Percentiles rank a stretch among this genome's conserved stretches.
Conservation (phyloP, 163 green algal genomes). For the Prototheca cutis region DNA sequence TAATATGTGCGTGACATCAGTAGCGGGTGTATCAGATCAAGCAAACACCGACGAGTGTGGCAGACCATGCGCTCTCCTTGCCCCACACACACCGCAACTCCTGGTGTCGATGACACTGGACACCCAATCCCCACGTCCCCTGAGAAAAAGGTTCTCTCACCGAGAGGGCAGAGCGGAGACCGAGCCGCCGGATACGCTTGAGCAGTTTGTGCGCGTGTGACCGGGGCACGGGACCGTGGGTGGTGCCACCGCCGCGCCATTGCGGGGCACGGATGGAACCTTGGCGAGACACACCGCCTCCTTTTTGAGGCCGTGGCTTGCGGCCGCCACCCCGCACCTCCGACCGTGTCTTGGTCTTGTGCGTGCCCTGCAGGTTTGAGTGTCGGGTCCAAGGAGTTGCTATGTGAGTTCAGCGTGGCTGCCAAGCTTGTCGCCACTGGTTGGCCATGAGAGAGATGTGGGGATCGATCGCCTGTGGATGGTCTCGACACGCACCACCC, state of each 20-base stretch:
- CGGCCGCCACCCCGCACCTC: constrained; percentile 70
- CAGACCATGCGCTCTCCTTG: too few species aligned
- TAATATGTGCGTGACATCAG: too few species aligned
- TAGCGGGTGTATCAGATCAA: too few species aligned
- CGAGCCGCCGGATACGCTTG: constrained; percentile 68
- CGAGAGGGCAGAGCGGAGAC: constrained; percentile 70
- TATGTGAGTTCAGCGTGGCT: too few species aligned
- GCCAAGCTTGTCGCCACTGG: too few species aligned
- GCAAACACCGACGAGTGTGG: too few species aligned
- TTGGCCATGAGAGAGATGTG: too few species aligned
- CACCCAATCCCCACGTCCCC: background rate
- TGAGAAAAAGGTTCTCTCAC: constrained; percentile 8
- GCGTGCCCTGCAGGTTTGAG: constrained; percentile 74
- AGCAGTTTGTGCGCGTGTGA: constrained; percentile 64
- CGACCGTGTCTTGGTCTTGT: constrained; percentile 63
- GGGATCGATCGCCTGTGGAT: too few species aligned
- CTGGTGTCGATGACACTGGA: too few species aligned
- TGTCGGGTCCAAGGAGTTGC: too few species aligned
- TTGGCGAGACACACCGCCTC: constrained; percentile 61
- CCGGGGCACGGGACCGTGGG: constrained; percentile 64
- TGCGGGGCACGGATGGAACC: constrained; percentile 77
- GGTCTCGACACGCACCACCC: background rate
- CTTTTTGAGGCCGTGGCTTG: constrained; percentile 84
- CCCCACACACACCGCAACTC: too few species aligned
- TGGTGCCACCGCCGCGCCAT: constrained; percentile 65